Conservation (phyloP, 495 filamentous ascomycete species). For the Apodospora peruviana region DNA sequence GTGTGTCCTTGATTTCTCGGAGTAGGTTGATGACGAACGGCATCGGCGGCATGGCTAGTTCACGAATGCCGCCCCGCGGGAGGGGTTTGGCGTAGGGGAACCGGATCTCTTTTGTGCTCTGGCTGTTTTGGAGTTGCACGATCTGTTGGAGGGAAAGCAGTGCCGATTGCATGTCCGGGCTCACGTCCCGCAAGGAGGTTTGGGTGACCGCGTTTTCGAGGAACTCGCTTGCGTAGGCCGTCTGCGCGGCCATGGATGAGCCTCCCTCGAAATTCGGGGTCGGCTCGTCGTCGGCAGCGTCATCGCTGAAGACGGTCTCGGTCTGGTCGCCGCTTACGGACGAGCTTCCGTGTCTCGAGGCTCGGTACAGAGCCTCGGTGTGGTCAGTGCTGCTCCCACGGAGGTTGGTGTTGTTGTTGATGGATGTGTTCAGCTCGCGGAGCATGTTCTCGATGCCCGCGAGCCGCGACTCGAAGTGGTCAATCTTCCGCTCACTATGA, state of each 20-base stretch:
- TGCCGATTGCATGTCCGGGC: constrained; percentile 50
- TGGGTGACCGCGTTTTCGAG: constrained; percentile 55
- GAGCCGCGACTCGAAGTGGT: constrained; percentile 58
- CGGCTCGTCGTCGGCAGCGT: constrained; percentile 30
- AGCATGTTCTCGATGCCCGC: constrained; percentile 53
- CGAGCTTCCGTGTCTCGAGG: neutral
- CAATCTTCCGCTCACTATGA: constrained; percentile 61
- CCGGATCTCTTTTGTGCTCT: constrained; percentile 35
- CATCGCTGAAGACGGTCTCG: neutral
- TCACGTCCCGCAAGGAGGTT: constrained; percentile 38
- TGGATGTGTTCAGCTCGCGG: constrained; percentile 29
- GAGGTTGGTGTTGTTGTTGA: constrained; percentile 1
- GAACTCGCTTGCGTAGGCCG: constrained; percentile 58
- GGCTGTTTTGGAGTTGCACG: constrained; percentile 42
- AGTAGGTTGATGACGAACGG: constrained; percentile 46
- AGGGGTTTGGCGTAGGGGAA: constrained; percentile 38
- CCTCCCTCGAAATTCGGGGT: constrained; percentile 54
- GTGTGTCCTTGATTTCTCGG: constrained; percentile 39
- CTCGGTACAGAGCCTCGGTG: neutral
- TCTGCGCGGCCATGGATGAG: constrained; percentile 57
- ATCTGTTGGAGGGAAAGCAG: constrained; percentile 54
- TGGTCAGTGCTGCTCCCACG: neutral
- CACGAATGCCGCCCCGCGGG: constrained; percentile 35
- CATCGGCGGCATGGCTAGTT: constrained; percentile 52
- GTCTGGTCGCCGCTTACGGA: neutral